These are phyloP conservation scores for Athelia psychrophila DNA, from an alignment of 1,284 basidiomycete genomes.

Conservation along the genomic window DNA sequence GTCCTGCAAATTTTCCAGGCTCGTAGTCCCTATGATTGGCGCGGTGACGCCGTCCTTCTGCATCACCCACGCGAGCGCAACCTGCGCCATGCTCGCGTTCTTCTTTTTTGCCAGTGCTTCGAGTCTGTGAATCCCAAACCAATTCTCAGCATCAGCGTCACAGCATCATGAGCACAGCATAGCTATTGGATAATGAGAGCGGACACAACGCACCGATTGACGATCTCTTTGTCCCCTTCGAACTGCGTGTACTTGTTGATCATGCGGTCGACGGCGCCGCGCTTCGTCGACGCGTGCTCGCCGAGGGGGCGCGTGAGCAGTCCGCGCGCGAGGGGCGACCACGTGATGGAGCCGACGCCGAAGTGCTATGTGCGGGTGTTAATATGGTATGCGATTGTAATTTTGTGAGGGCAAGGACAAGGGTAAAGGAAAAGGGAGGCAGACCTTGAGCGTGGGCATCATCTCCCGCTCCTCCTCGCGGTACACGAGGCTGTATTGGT, in stretches of 20 bases:
- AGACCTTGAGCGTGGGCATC: constrained; percentile 31
- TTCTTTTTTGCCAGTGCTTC: constrained; percentile 42
- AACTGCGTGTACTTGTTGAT: background rate
- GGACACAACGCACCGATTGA: background rate
- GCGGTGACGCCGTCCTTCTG: constrained; percentile 38
- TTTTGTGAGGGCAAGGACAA: background rate
- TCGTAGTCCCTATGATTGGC: constrained; percentile 47
- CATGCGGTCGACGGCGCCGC: background rate
- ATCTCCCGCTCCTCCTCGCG: constrained; percentile 48
- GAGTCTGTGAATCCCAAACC: constrained; percentile 22
- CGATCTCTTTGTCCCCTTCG: background rate
- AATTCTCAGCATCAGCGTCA: background rate
- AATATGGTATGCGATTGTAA: background rate
- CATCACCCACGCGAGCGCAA: constrained; percentile 50
- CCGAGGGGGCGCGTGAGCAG: constrained; percentile 20
- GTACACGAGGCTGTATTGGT: constrained; percentile 36
- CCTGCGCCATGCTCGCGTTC: constrained; percentile 46
- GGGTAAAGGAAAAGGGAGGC: constrained; percentile 12
- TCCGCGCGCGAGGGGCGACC: constrained; percentile 30
- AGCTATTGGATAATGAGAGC: too few species aligned
- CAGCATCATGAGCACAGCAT: too few species aligned
- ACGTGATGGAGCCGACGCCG: constrained; percentile 24
- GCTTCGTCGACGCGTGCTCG: background rate
- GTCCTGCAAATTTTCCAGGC: constrained; percentile 41
- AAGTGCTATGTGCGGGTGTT: constrained; percentile 2